Evolutionary conservation across 345 rosid species (phyloP).

Genomic region (Sisymbrium irio): DNA sequence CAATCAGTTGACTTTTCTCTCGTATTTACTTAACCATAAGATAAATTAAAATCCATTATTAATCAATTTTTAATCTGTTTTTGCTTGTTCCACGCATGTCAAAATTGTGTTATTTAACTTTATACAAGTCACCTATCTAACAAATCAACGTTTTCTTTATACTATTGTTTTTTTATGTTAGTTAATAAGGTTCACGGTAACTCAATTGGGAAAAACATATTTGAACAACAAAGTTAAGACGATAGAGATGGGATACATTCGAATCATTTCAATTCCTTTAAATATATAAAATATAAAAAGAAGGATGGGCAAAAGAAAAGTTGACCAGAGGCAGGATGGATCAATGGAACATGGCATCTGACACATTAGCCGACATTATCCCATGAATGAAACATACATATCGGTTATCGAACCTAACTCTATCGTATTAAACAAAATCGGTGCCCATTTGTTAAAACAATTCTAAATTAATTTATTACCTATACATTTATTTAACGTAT

Average conservation of each 20-base stretch:
- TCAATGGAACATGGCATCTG: conserved; percentile 37
- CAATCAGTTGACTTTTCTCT: not conserved
- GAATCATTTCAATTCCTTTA: not conserved
- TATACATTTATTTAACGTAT: not conserved
- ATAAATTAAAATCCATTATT: not conserved
- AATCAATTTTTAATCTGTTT: not conserved
- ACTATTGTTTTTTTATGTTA: not conserved
- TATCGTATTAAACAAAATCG: not conserved
- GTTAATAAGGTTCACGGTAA: not conserved
- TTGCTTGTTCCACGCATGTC: not conserved
- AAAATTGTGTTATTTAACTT: too few species aligned
- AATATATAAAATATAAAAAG: not conserved
- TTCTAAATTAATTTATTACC: not conserved
- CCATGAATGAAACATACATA: conserved; percentile 39
- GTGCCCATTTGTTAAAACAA: not conserved
- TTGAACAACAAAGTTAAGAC: not conserved
- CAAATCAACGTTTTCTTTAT: not conserved
- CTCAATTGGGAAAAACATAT: not conserved
- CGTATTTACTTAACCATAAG: not conserved
- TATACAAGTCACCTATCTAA: not conserved
- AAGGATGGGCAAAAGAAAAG: conserved; percentile 18
- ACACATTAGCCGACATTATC: conserved; percentile 37
- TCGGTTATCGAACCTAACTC: conserved; percentile 33
- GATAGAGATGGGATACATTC: not conserved
- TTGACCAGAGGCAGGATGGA: conserved; percentile 33